Conservation (phyloP, 148 eudicot genomes). For the Rhododendron vialii region DNA sequence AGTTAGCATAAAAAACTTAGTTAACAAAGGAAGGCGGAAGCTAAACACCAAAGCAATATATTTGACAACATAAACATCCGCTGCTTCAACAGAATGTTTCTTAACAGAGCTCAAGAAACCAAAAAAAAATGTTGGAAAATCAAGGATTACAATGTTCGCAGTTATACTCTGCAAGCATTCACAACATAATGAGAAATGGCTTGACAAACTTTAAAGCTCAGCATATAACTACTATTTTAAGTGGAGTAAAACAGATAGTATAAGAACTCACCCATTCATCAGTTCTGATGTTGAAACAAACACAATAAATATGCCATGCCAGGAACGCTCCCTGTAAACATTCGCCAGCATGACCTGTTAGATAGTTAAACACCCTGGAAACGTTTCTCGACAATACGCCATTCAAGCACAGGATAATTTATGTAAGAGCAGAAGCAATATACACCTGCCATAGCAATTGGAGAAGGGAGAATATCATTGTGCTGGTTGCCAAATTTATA, state of each 20-base stretch:
- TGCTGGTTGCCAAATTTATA: conserved; percentile 46
- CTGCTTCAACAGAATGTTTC: background rate
- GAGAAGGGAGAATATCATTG: conserved; percentile 59
- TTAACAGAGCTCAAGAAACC: background rate
- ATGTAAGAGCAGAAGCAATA: background rate
- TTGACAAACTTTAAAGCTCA: background rate
- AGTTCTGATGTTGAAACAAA: conserved; percentile 67
- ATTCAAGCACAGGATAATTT: background rate
- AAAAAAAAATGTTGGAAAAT: background rate
- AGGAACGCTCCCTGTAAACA: conserved; percentile 49
- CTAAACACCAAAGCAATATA: background rate
- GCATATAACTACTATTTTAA: background rate
- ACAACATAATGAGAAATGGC: background rate
- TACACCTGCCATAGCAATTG: conserved; percentile 83
- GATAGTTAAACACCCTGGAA: background rate
- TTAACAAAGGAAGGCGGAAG: background rate
- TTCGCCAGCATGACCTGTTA: conserved; percentile 9
- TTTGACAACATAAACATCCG: background rate
- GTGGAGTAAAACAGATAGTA: background rate
- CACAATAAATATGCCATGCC: conserved; percentile 72
- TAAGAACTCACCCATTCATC: conserved; percentile 72
- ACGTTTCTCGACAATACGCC: background rate
- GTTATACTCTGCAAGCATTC: too few relatives aligned
- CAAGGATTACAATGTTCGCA: background rate
- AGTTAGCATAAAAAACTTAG: background rate